Evolutionary conservation across 83 land plant genomes (phyloP).

Genomic region (Diphasiastrum complanatum): DNA sequence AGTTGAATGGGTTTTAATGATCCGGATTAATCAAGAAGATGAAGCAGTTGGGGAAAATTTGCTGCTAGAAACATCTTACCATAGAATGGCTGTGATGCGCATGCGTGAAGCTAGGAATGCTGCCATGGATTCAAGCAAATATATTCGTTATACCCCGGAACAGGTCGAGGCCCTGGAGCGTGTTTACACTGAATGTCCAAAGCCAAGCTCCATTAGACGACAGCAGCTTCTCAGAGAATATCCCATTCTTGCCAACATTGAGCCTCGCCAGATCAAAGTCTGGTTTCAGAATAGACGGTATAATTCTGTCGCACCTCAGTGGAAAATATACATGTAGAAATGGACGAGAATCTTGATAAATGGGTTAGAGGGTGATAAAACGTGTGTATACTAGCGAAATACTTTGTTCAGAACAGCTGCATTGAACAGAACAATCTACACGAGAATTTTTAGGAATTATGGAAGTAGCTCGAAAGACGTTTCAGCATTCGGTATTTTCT

Average conservation of each 20-base stretch:
- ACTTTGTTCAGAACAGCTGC: too few species aligned
- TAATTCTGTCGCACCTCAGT: background rate
- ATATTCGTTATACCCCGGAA: conserved; percentile 84
- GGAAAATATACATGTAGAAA: background rate
- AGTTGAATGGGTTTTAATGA: too few species aligned
- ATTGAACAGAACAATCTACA: too few species aligned
- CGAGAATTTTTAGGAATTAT: too few species aligned
- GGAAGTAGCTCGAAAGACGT: too few species aligned
- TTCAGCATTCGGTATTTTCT: too few species aligned
- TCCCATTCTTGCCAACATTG: conserved; percentile 82
- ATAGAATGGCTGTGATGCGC: too few species aligned
- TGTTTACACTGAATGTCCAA: conserved; percentile 81
- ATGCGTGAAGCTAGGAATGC: too few species aligned
- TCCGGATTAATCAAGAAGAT: too few species aligned
- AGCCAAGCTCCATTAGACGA: conserved; percentile 79
- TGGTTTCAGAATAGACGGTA: conserved; percentile 98
- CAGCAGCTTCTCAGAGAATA: conserved; percentile 76
- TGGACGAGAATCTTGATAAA: background rate
- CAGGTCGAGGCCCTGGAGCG: conserved; percentile 94
- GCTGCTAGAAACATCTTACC: too few species aligned
- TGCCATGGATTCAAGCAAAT: conserved; percentile 72
- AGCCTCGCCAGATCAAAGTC: conserved; percentile 98
- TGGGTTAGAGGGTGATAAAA: background rate
- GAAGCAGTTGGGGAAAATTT: too few species aligned
- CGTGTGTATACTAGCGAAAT: too few species aligned